Conservation (phyloP, 2,329 filamentous ascomycete species). For the Didymella segeticola region DNA sequence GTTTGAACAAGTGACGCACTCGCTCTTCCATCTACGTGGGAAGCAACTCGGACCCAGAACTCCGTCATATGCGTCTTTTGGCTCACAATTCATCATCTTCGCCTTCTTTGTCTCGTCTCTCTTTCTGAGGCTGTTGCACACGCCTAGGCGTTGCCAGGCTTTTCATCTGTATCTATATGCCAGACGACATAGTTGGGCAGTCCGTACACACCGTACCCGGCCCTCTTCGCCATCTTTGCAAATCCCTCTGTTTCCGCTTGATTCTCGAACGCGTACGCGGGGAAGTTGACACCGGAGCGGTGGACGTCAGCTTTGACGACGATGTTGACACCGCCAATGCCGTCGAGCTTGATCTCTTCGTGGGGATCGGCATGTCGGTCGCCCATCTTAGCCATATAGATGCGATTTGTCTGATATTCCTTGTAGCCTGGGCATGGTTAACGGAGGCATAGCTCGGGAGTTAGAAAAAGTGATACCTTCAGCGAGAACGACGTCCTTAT, state of each 20-base stretch:
- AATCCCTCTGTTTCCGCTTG: constrained; percentile 99
- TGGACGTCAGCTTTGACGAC: constrained; percentile 98
- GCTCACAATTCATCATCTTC: background rate
- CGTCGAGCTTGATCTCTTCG: constrained; percentile 89
- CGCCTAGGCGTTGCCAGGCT: constrained; percentile 72
- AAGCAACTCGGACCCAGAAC: background rate
- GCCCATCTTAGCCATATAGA: constrained; percentile 88
- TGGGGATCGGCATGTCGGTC: constrained; percentile 93
- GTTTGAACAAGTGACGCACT: background rate
- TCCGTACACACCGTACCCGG: constrained; percentile 89
- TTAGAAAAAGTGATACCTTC: constrained; percentile 67
- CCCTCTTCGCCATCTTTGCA: constrained; percentile 96
- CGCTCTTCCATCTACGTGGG: constrained; percentile 1
- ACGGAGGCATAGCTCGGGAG: background rate
- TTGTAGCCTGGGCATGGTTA: constrained; percentile 74
- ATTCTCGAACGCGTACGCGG: constrained; percentile 95
- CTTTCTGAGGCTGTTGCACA: background rate
- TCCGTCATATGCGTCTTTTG: constrained; percentile 15
- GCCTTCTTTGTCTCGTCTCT: background rate
- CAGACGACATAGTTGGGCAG: constrained; percentile 98
- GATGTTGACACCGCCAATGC: constrained; percentile 96
- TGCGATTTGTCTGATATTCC: constrained; percentile 88
- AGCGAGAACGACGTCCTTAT: constrained; percentile 82
- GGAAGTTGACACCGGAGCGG: constrained; percentile 96
- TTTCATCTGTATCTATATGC: constrained; percentile 97